phyloP scores from a whole-genome alignment of 805 yeast genomes.

The Grigorovia transvaalensis region DNA sequence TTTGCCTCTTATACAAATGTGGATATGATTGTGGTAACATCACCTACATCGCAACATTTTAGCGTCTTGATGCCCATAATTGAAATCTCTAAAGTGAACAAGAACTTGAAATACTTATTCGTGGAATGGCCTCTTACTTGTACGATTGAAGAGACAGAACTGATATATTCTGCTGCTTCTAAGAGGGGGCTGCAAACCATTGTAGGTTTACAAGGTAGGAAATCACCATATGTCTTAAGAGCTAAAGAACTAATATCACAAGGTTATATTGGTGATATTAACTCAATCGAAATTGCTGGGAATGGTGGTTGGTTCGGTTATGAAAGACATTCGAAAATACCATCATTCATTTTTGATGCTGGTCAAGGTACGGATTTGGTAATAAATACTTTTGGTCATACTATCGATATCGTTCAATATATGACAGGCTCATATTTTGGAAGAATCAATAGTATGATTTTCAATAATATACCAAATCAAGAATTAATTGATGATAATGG shows the following conservation, averaged over 20 bases:
- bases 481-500: constrained; percentile 21
- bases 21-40: constrained; percentile 22
- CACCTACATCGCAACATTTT: constrained; percentile 15
- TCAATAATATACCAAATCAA: constrained; percentile 24
- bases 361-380: constrained; percentile 22
- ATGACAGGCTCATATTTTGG: constrained; percentile 24
- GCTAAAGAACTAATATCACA: constrained; percentile 24
- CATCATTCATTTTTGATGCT: constrained; percentile 19
- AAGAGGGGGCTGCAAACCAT: constrained; percentile 22
- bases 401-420: constrained; percentile 24
- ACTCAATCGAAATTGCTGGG: constrained; percentile 23
- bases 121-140: constrained; percentile 24
- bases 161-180: constrained; percentile 18
- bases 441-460: constrained; percentile 21
- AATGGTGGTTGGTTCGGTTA: constrained; percentile 28
- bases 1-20: constrained; percentile 17
- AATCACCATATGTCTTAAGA: constrained; percentile 23
- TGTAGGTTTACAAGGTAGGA: constrained; percentile 24
- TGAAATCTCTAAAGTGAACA: constrained; percentile 14
- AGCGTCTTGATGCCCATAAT: constrained; percentile 13
- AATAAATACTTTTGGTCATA: constrained; percentile 24
- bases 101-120: constrained; percentile 19
- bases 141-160: constrained; percentile 18
- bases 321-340: constrained; percentile 20
- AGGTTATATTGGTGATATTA: constrained; percentile 25